Base-by-base conservation (phyloP, 257 asterid species). In the Nicotiana obtusifolia region DNA sequence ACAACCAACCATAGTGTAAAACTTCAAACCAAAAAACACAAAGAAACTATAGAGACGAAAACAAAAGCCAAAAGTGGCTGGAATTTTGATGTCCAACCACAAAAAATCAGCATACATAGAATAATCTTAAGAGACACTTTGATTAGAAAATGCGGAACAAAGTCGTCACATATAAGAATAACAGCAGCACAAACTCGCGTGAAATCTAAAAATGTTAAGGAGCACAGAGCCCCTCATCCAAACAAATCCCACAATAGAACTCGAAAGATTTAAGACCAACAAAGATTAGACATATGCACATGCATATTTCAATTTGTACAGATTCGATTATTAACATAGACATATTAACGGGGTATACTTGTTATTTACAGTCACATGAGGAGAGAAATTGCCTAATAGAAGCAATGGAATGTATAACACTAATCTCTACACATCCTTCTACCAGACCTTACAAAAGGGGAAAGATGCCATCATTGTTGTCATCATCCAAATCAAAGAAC, bases 401-500 rank as follows among this genome's bases (percentile, higher is more conserved):
- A 69, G 37, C 68, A 82, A 75, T 52, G 54, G 64, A 87, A 87
- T 91, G 87, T 91, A 92, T 93, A 88, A 26, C 61, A 76, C n/a
- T 69, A 68, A 53, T 13, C 11, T 44, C 26, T 13, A 30, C 28
- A 22, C 24, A 56, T 65, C 30, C 37, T 10, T 77, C 66, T 17
- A 35, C 1, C 30, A 83, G 88, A 89, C 87, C 91, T 90, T 86
- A 94, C 15, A 86, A 78, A 37, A 68, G 90, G 0, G 97, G 99
- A 35, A 88, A 89, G 14, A 83, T 82, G 52, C 81, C 93, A 49
- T 86, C 88, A 0, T 76, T 41, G 76, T 81, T 84, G 80, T 81
- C 91, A 82, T 89, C 97, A 65, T 88, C 90, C 89, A 89, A 47
- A 82, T 92, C 97, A 7, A 95, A 81, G 60, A 81, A 92, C 81